Evolutionary conservation across 2,329 filamentous ascomycete species (phyloP), one percentile per base, ranked within the genome.

Genomic region (Penicillium sp.): DNA sequence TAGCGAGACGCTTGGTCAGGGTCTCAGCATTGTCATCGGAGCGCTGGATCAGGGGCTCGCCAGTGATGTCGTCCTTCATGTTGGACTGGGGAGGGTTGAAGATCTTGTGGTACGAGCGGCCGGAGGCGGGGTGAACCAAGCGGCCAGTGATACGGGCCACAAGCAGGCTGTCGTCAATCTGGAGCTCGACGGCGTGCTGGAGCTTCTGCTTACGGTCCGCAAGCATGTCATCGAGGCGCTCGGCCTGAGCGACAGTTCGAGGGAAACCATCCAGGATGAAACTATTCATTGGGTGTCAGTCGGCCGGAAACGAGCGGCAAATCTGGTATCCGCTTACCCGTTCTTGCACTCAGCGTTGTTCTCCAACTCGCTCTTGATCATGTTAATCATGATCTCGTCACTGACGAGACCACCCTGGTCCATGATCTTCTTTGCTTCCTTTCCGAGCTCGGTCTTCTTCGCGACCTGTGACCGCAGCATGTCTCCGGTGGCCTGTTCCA

Each of bases 401-500:
- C 92, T 96, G 76, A 99, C 95, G 58, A 99, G 87, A 68, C 93
- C 93, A 70, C 95, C 95, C 76, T 93, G 90, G 75, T 99, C 95
- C 95, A 99, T 99, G 78, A 99, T 99, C 87, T 98, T 98, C 88
- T 99, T 99, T 66, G 95, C 95, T 82, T 97, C 92, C 74, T 90
- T 87, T 68, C 95, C 95, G 65, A 99, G 87, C 58, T 90, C 80
- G 56, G 95, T 99, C 87, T 98, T 97, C 82, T 96, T 96, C 65
- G 93, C 90, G 74, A 99, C 95, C 79, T 99, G 95, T 67, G 93
- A 96, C 73, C 95, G 92, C 73, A 99, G 86, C 95, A 99, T 99
- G 80, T 99, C 95, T 76, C 95, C 95, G 58, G 95, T 99, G 63
- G 95, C 95, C 93, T 97, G 70, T 50, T 61, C 48, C 26, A 39